Conservation (phyloP, 257 asterid genomes). For the Asclepias syriaca region DNA sequence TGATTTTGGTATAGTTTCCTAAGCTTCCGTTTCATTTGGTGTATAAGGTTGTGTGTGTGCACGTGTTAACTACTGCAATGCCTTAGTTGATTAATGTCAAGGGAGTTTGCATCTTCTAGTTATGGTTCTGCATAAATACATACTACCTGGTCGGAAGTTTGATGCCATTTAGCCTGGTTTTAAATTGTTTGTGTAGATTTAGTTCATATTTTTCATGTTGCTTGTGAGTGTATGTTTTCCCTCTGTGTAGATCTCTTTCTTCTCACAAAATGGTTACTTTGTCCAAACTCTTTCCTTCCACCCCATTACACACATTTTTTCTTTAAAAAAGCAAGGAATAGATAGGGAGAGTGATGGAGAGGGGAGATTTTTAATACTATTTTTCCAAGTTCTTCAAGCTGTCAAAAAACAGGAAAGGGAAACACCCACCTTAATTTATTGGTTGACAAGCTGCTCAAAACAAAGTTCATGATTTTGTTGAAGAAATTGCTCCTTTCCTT, state of each 20-base stretch:
- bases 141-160: neutral
- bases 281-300: neutral
- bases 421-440: neutral
- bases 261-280: neutral
- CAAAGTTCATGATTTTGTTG: neutral
- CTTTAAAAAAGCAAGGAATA: neutral
- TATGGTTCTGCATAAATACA: neutral
- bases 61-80: neutral
- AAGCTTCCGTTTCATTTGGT: neutral
- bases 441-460: neutral
- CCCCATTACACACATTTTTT: neutral
- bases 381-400: neutral
- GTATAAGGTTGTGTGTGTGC: neutral
- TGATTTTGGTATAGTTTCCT: conserved; percentile 64
- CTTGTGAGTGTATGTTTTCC: no score
- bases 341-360: neutral
- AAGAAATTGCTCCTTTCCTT: neutral
- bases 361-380: neutral
- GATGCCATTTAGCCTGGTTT: neutral
- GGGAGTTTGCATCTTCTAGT: neutral
- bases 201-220: neutral
- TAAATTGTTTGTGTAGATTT: neutral
- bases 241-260: neutral
- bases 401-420: neutral
- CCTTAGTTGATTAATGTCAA: neutral